These are phyloP conservation scores for Globisporangium splendens DNA, from an alignment of 352 stramenopile genomes.

Conservation along the genomic window DNA sequence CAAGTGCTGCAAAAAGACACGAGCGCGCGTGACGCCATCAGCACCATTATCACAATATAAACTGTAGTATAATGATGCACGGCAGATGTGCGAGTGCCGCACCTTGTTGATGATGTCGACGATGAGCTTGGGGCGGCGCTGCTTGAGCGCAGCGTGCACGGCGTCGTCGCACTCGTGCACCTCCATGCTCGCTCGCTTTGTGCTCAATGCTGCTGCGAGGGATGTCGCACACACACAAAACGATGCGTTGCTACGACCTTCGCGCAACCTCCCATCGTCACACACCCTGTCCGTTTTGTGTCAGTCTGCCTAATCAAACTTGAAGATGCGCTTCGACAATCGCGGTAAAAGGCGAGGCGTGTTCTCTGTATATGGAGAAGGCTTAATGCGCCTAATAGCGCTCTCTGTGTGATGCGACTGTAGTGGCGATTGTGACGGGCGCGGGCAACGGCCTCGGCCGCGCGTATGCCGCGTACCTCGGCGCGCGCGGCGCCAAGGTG, in stretches of 20 bases:
- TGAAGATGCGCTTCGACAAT: constrained; percentile 48
- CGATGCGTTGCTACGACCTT: neutral
- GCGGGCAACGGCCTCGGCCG: constrained; percentile 81
- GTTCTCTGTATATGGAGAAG: too few species aligned
- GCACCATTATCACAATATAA: too few species aligned
- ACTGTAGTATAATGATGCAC: neutral
- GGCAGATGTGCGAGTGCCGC: neutral
- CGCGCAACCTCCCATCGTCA: constrained; percentile 16
- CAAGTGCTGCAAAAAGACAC: constrained; percentile 38
- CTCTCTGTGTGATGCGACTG: neutral
- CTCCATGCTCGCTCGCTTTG: constrained; percentile 42
- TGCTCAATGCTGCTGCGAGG: too few species aligned
- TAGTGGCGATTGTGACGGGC: constrained; percentile 85
- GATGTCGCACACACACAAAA: too few species aligned
- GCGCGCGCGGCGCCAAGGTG: constrained; percentile 57
- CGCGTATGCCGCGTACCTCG: constrained; percentile 80
- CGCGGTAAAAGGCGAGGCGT: constrained; percentile 22
- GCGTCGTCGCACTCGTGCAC: constrained; percentile 75
- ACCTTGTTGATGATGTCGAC: constrained; percentile 79
- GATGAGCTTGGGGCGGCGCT: constrained; percentile 60
- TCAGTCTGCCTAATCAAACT: neutral
- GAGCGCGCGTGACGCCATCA: neutral
- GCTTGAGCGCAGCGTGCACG: constrained; percentile 70
- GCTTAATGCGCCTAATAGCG: too few species aligned
- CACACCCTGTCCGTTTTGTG: constrained; percentile 1